A percentile compares a stretch with the other conserved stretches of the same genome.
Evolutionary conservation across 768 basidiomycete species (phyloP).

Genomic region (Exidia glandulosa): DNA sequence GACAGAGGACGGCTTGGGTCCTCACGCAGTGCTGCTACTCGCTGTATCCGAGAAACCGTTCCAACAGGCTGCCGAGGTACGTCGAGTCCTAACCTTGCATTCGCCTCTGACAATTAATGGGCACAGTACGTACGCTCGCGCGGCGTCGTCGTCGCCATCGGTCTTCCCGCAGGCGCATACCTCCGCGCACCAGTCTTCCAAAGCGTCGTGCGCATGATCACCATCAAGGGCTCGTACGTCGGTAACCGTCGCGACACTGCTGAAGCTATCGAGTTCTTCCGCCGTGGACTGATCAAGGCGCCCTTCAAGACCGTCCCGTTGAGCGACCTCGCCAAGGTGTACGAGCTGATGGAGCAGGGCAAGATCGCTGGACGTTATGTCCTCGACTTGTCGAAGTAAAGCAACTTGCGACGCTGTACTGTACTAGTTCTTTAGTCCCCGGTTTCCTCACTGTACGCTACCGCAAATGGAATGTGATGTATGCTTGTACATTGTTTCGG

Average conservation of each 20-base stretch:
- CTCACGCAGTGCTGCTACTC: constrained; percentile 59
- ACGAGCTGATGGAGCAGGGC: constrained; percentile 28
- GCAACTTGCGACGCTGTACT: no score
- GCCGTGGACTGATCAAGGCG: constrained; percentile 57
- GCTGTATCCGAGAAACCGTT: constrained; percentile 33
- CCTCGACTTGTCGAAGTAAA: constrained; percentile 8
- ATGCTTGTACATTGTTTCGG: no score
- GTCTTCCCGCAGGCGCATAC: constrained; percentile 51
- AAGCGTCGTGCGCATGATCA: constrained; percentile 55
- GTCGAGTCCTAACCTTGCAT: constrained; percentile 20
- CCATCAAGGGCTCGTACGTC: constrained; percentile 34
- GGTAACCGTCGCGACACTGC: constrained; percentile 74
- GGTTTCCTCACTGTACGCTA: no score
- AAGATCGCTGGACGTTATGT: constrained; percentile 31
- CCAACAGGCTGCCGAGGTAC: not conserved
- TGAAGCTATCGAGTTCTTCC: constrained; percentile 72
- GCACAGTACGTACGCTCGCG: constrained; percentile 68
- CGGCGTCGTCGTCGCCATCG: constrained; percentile 70
- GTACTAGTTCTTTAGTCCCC: no score
- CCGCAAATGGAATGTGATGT: no score
- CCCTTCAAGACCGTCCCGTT: constrained; percentile 37
- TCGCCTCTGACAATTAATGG: constrained; percentile 27
- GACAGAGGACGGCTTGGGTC: constrained; percentile 49
- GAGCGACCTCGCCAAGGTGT: constrained; percentile 35
- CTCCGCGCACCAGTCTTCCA: constrained; percentile 59